Evolutionary conservation across 2,329 filamentous ascomycete species (phyloP).

Genomic region (Thelonectria blattea): DNA sequence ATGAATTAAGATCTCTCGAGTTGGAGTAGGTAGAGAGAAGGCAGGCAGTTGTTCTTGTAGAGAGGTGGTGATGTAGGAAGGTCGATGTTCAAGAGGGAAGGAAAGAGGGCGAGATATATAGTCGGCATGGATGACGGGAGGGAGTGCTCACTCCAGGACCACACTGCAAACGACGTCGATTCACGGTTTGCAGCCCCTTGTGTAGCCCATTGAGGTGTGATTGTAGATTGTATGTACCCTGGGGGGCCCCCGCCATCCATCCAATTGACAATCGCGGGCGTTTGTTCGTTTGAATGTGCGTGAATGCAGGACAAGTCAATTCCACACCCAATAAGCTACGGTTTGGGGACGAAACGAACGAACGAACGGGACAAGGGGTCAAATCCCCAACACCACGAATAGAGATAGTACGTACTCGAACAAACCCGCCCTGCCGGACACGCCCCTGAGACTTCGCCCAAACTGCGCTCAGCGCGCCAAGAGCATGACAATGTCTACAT

Average conservation of each 20-base stretch:
- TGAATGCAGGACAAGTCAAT: background rate
- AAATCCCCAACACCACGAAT: too few species aligned
- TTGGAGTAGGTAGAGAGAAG: background rate
- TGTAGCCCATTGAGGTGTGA: background rate
- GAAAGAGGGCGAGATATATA: slow-evolving; percentile 8
- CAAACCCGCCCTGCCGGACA: background rate
- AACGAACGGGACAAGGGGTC: too few species aligned
- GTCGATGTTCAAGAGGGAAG: slow-evolving; percentile 1
- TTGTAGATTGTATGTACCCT: background rate
- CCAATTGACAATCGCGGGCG: background rate
- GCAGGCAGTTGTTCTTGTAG: too few species aligned
- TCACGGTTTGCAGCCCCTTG: background rate
- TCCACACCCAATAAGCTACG: too few species aligned
- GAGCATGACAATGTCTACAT: background rate
- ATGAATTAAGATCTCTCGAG: background rate
- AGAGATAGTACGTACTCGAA: background rate
- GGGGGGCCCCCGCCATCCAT: too few species aligned
- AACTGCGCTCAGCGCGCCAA: background rate
- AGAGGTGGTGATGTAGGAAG: slow-evolving; percentile 13
- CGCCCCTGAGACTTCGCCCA: background rate
- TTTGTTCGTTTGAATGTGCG: background rate
- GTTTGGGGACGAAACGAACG: too few species aligned
- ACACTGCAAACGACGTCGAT: background rate
- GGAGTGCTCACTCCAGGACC: background rate
- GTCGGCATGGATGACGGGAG: background rate